Evolutionary conservation across 441 rosid species (phyloP), one percentile per base, ranked within the genome.

Genomic region (Mallotus japonicus): DNA sequence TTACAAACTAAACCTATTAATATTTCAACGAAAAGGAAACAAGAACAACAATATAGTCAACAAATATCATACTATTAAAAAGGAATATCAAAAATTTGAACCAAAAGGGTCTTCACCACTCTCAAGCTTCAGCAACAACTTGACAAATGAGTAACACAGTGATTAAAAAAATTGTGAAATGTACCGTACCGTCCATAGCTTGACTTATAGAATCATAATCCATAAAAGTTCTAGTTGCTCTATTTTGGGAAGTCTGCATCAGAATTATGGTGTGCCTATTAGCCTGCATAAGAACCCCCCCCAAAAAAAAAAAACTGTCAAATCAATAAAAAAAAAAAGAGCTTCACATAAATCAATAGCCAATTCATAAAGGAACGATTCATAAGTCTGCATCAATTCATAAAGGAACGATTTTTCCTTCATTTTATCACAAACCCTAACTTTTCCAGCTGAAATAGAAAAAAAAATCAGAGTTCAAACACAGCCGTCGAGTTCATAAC

Each of bases 211-310:
- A 95, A 16, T 78, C 97, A 72, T 84, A 95, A 83, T 95, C 99
- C 99, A 95, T 90, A 76, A 93, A 95, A 11, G 97, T 95, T 82
- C 97, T 88, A 34, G 88, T 86, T 49, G 97, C 83, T 82, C 92
- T 93, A 86, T 62, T 91, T 1, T 78, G 94, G 70, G 97, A 86
- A 71, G 84, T 80, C 78, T 95, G 98, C 94, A 95, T 83, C 84
- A 95, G 85, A 73, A 95, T 79, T 78, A 95, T 95, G 65, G 99
- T 95, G 82, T 95, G 99, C 81, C 83, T 90, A 79, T 88, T 95
- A 34, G 98, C 97, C 99, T 92, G 70, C 79, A 80, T 90, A 92
- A 4, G 87, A 46, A 65, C 40, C n/a, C n/a, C n/a, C n/a, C n/a
- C 40, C 40, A 37, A 4, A 37, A 37, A 37, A 44, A 44, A 44